These are phyloP conservation scores for Paecilomyces variotii DNA, from an alignment of 2,329 filamentous ascomycete genomes.

Conservation along the genomic window DNA sequence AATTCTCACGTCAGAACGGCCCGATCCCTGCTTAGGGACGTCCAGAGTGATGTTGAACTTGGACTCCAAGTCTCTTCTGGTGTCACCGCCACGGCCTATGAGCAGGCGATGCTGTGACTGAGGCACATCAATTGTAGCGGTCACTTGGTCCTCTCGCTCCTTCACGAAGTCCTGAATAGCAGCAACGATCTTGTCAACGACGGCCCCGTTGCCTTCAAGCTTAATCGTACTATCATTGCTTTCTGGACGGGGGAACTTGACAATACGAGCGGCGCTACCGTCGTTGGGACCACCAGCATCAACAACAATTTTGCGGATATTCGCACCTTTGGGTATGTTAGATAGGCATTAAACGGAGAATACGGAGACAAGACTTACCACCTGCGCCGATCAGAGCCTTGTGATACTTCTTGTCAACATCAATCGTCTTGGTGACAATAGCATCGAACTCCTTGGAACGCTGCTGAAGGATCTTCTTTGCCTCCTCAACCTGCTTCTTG, in stretches of 20 bases:
- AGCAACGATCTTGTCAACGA: constrained; percentile 83
- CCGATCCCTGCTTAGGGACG: constrained; percentile 81
- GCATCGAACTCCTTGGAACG: constrained; percentile 82
- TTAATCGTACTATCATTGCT: constrained; percentile 75
- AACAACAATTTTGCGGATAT: constrained; percentile 76
- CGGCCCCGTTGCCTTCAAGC: constrained; percentile 71
- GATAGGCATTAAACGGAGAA: neutral
- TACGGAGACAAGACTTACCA: constrained; percentile 51
- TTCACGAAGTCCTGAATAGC: constrained; percentile 73
- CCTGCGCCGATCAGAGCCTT: constrained; percentile 74
- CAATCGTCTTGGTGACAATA: constrained; percentile 73
- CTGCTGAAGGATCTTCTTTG: constrained; percentile 82
- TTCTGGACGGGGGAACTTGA: constrained; percentile 90
- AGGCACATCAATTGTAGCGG: constrained; percentile 70
- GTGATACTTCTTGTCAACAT: constrained; percentile 93
- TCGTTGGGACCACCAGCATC: constrained; percentile 86
- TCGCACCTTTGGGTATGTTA: constrained; percentile 53
- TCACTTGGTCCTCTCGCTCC: constrained; percentile 77
- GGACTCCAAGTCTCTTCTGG: constrained; percentile 74
- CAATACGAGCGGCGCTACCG: constrained; percentile 74
- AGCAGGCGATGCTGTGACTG: constrained; percentile 83
- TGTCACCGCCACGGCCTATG: constrained; percentile 86
- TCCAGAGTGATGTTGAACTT: constrained; percentile 83
- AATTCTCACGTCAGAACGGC: constrained; percentile 78
- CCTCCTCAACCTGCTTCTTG: constrained; percentile 80